Evolutionary conservation across 192 early-diverging fungal species (phyloP), one percentile per base, ranked within the genome.

Genomic region (Pilaira anomala): DNA sequence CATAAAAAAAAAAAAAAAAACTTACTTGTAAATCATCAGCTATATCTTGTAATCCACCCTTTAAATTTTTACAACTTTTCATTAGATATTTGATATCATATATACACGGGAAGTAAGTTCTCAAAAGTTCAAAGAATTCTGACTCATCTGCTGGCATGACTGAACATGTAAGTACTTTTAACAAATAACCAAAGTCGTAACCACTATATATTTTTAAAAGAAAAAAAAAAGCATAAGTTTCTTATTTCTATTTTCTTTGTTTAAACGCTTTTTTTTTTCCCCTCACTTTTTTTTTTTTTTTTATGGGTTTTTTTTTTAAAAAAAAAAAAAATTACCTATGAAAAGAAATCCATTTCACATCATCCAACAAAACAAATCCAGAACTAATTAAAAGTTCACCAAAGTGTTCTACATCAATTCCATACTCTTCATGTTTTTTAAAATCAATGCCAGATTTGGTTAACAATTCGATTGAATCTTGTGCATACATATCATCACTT

Each of bases 61-160:
- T 98, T 22, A 98, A 73, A 67, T 88, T 95, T 62, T 97, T 93
- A 70, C 93, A 95, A 71, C 92, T 92, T 68, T 93, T 94, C 92
- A 98, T 97, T 76, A 97, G 74, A 68, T 93, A 97, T 71, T 99
- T 99, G 77, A 99, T 97, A 60, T 99, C 97, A 70, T 96, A 98
- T 63, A 99, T 93, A 70, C 92, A 91, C n/a, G 97, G 97, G 71
- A 99, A 99, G 74, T 93, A 99, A 36, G 86, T 88, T 62, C 85
- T 78, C 69, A 99, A 77, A 21, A 91, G 76, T 39, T 93, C 90
- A 77, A 98, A 99, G 74, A 99, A 99, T 29, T 90, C 89, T n/a
- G 80, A 63, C 74, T 99, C 97, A 71, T 99, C 93, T 54, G 89
- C 86, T 3, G 97, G 97, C 60, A 99, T 70, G 33, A 88, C 79